phyloP scores from a whole-genome alignment of 441 rosid species.

The Breynia disticha region DNA sequence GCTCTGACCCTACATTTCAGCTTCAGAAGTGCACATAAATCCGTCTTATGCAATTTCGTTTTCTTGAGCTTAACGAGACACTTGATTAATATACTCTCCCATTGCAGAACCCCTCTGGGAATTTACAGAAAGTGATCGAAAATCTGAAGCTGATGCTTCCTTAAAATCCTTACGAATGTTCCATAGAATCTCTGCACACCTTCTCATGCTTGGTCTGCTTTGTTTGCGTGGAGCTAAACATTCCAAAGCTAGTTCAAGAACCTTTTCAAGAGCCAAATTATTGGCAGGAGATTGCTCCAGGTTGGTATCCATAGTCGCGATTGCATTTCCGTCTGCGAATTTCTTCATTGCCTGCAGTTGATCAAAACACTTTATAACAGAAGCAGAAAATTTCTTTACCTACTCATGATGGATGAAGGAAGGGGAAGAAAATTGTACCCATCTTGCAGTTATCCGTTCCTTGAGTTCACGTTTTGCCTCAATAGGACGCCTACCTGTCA shows the following conservation, averaged over 20 bases:
- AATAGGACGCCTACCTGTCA: conserved; percentile 84
- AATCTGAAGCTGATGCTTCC: conserved; percentile 31
- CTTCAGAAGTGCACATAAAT: no score
- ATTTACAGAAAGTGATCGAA: conserved; percentile 21
- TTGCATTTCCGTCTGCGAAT: conserved; percentile 56
- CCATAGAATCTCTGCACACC: conserved; percentile 84
- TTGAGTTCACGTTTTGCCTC: conserved; percentile 58
- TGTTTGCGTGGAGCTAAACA: conserved; percentile 71
- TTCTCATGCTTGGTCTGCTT: conserved; percentile 73
- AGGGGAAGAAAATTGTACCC: conserved; percentile 40
- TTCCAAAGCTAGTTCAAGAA: conserved; percentile 60
- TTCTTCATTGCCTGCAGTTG: conserved; percentile 65
- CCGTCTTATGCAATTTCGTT: no score
- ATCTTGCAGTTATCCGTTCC: conserved; percentile 69
- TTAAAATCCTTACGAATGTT: conserved; percentile 74
- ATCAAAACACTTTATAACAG: conserved; percentile 10
- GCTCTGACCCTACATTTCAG: no score
- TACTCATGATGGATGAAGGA: background rate
- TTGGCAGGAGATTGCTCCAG: conserved; percentile 39
- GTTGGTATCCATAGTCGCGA: conserved; percentile 54
- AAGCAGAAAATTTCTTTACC: background rate
- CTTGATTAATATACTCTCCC: background rate
- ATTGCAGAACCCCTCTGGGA: conserved; percentile 26
- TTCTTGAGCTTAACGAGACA: no score
- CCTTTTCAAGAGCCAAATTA: conserved; percentile 54